phyloP scores from a whole-genome alignment of 208 protist genomes.

The Trypanosoma scelopori region DNA sequence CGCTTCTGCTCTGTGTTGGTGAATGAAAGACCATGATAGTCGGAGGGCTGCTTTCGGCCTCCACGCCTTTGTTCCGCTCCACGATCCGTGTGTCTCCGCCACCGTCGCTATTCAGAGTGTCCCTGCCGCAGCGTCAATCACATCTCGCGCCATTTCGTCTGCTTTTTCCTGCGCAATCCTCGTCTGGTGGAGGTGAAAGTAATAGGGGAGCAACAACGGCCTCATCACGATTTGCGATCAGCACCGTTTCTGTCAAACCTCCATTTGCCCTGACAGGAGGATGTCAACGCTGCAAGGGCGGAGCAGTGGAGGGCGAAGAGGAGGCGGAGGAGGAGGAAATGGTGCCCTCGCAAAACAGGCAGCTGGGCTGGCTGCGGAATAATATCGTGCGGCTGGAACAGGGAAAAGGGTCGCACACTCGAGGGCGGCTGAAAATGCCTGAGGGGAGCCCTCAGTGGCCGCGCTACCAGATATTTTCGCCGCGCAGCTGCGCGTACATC shows the following conservation, averaged over 20 bases:
- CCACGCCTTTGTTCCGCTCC: no score
- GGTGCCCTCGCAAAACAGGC: no score
- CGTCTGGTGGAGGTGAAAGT: neutral
- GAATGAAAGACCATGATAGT: neutral
- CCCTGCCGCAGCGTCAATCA: neutral
- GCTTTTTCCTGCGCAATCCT: neutral
- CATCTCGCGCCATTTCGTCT: conserved; percentile 6
- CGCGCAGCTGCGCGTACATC: conserved; percentile 16
- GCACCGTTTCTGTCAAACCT: conserved; percentile 3
- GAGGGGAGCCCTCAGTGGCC: conserved; percentile 28
- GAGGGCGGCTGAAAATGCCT: conserved; percentile 14
- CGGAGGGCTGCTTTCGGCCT: no score
- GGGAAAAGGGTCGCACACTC: neutral
- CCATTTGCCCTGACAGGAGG: neutral
- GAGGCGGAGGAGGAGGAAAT: neutral
- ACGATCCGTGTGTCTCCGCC: no score
- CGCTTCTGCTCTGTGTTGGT: neutral
- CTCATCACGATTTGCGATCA: neutral
- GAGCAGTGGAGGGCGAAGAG: neutral
- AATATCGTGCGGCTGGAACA: conserved; percentile 16
- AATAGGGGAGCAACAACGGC: neutral
- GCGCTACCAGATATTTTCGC: conserved; percentile 18
- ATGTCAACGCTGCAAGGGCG: neutral
- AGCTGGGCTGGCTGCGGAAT: conserved; percentile 20
- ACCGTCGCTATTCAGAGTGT: neutral